phyloP scores from a whole-genome alignment of 805 yeast species.

The Suhomyces sp. region DNA sequence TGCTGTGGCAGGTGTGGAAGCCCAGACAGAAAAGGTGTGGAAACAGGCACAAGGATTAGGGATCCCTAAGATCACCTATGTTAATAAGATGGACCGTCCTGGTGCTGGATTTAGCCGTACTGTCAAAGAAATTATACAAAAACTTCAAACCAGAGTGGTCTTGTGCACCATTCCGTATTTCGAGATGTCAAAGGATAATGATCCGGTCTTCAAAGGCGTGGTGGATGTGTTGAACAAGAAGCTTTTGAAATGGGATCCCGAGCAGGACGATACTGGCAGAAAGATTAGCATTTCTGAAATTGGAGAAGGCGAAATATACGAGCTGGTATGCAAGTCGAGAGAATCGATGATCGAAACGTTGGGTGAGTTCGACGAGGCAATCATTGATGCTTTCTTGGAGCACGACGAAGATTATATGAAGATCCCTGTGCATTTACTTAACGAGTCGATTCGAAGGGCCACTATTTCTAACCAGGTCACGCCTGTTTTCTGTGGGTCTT shows the following conservation, averaged over 20 bases:
- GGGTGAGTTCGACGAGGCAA: slow-evolving; percentile 75
- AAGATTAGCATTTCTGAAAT: slow-evolving; percentile 46
- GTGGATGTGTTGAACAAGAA: slow-evolving; percentile 70
- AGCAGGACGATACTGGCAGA: slow-evolving; percentile 45
- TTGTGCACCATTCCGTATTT: slow-evolving; percentile 79
- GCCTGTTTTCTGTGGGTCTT: slow-evolving; percentile 91
- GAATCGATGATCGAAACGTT: slow-evolving; percentile 80
- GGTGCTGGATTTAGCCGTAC: slow-evolving; percentile 95
- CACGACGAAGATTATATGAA: slow-evolving; percentile 63
- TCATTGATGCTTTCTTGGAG: slow-evolving; percentile 76
- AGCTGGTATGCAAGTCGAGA: slow-evolving; percentile 55
- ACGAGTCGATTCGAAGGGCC: slow-evolving; percentile 57
- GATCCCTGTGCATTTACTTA: slow-evolving; percentile 56
- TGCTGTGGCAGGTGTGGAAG: slow-evolving; percentile 97
- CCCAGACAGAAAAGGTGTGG: slow-evolving; percentile 98
- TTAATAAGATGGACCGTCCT: slow-evolving; percentile 94
- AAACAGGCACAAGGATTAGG: slow-evolving; percentile 65
- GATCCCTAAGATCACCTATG: slow-evolving; percentile 76
- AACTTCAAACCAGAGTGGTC: slow-evolving; percentile 70
- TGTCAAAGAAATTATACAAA: slow-evolving; percentile 75
- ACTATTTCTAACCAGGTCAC: slow-evolving; percentile 57
- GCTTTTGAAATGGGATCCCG: slow-evolving; percentile 50
- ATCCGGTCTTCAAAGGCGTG: slow-evolving; percentile 60
- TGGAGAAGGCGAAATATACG: slow-evolving; percentile 26
- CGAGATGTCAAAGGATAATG: slow-evolving; percentile 26